Evolutionary conservation across 805 yeast genomes (phyloP).

Genomic region (Candida broadrunensis): DNA sequence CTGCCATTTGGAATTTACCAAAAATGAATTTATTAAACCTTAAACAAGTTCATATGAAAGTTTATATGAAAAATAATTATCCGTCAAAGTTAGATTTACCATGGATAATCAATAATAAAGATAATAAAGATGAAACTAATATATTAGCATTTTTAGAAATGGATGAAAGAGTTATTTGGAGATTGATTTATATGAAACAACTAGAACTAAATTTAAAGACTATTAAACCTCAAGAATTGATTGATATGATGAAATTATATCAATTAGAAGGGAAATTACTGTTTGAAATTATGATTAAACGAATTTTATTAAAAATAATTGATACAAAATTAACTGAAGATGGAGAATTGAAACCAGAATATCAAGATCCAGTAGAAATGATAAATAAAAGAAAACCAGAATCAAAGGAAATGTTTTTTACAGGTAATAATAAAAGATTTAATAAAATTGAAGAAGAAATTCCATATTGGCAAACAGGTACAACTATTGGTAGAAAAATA

Average conservation of each 20-base stretch:
- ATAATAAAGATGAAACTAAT: not conserved
- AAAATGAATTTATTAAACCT: not conserved
- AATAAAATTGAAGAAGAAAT: not conserved
- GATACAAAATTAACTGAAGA: conserved; percentile 1
- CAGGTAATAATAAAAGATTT: not conserved
- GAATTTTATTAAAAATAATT: conserved; percentile 1
- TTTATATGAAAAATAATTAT: not conserved
- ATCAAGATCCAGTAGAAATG: not conserved
- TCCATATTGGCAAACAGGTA: not conserved
- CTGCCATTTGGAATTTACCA: not conserved
- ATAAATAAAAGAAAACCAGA: not conserved
- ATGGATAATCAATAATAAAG: not conserved
- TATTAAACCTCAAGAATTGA: not conserved
- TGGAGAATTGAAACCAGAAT: not conserved
- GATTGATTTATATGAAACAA: not conserved
- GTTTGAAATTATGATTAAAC: conserved; percentile 1
- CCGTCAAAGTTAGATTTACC: not conserved
- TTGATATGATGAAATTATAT: not conserved
- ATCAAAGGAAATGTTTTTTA: not conserved
- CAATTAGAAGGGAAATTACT: conserved; percentile 1
- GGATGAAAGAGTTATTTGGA: not conserved
- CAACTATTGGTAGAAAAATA: not conserved
- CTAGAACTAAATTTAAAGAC: not conserved
- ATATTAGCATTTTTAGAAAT: not conserved
- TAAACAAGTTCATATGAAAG: not conserved